These are phyloP conservation scores for Anthracocystis setariae DNA, from an alignment of 1,284 basidiomycete species.

Conservation along the genomic window DNA sequence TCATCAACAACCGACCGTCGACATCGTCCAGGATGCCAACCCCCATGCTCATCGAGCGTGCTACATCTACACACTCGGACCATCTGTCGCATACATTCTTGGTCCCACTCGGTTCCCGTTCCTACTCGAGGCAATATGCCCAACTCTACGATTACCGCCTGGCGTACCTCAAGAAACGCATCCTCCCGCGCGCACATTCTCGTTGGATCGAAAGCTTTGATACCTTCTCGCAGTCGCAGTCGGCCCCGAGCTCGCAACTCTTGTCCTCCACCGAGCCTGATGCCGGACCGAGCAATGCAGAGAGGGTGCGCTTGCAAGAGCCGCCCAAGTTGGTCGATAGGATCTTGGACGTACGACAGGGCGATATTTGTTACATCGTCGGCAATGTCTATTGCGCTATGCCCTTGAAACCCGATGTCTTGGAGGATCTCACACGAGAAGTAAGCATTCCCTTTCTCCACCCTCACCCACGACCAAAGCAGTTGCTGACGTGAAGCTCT, in stretches of 20 bases:
- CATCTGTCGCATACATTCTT: constrained; percentile 51
- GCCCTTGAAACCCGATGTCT: constrained; percentile 95
- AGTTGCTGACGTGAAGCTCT: neutral
- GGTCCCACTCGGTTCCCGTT: constrained; percentile 54
- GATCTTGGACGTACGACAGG: constrained; percentile 87
- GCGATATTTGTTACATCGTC: constrained; percentile 85
- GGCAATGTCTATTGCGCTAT: constrained; percentile 98
- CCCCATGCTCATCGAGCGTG: constrained; percentile 28
- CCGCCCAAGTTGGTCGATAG: constrained; percentile 77
- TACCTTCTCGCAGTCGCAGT: constrained; percentile 23
- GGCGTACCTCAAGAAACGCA: constrained; percentile 58
- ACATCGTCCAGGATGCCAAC: constrained; percentile 18
- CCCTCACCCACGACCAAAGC: neutral
- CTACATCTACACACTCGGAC: neutral
- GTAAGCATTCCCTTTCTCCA: constrained; percentile 70
- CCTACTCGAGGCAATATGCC: constrained; percentile 62
- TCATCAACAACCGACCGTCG: no score
- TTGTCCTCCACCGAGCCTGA: constrained; percentile 4
- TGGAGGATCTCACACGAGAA: constrained; percentile 91
- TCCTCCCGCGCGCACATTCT: constrained; percentile 45
- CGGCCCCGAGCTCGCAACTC: constrained; percentile 25
- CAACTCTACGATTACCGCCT: constrained; percentile 67
- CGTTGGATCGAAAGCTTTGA: constrained; percentile 51
- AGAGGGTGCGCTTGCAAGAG: constrained; percentile 17
- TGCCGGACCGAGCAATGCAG: constrained; percentile 17